Base-by-base conservation (phyloP, 768 basidiomycete genomes). In the Xerocomellus intermedius region DNA sequence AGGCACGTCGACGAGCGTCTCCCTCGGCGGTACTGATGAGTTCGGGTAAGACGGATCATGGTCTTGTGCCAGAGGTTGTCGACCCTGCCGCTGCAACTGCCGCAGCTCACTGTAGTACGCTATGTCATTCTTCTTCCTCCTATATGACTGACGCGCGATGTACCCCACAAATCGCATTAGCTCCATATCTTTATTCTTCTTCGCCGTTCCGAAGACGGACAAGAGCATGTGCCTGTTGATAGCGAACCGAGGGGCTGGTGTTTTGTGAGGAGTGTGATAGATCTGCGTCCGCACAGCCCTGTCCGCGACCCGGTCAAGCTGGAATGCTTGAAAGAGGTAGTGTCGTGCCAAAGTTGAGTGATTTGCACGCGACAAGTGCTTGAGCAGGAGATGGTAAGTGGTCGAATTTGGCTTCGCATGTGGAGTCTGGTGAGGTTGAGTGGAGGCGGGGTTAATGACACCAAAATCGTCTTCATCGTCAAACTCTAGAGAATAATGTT, bases 381-480 rank as follows among this genome's bases (percentile, higher is more conserved):
- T 81, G 10, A 91, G 71, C 48, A 91, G 77, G 52, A 80, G 74
- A 53, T 75, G 75, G 69, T 83, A 89, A 14, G 86, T 84, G 1
- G 82, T 84, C 19, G 86, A 82, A 61, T 89, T 90, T 26, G 87
- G 85, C 10, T 57, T 47, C 8, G 83, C 84, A 56, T 75, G 71
- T 4, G 76, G 75, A 41, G 77, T 73, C 24, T 39, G 64, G 43
- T 73, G 64, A 33, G 69, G 71, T 35, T 62, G 58, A 12, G 71
- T 73, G 8, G 62, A 65, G 43, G 79, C 69, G 28, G 75, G 61
- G 48, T 79, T 76, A 30, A 69, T 61, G 37, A 70, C 63, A 10
- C 68, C 80, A 57, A 79, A 83, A 61, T 83, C 83, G 36, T 87
- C 54, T 47, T 91, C 83, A 21, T 87, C 85, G 42, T 87, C 86